Base-by-base conservation (phyloP, 108 stramenopile species). In the Cyclotella cryptica region DNA sequence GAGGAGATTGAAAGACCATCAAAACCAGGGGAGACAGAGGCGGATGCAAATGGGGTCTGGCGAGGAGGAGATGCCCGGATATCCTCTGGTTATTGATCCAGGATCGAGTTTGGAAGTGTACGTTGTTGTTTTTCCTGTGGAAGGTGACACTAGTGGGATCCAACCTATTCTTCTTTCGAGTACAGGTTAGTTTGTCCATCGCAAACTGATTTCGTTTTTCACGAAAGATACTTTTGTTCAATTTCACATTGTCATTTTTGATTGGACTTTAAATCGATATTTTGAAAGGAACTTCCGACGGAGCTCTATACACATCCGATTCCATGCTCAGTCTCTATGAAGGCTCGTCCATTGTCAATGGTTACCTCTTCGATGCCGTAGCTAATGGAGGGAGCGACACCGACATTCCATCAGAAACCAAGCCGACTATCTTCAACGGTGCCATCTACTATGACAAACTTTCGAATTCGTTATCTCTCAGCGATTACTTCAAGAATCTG, bases 371-470 rank as follows among this genome's bases (percentile, higher is more conserved):
- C 40, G 58, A 69, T 77, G 51, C 35, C 10, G 49, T 44, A 21
- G 62, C 44, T n/a, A 66, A 43, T 55, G 64, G 54, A 46, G 64
- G 49, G 40, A 41, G 35, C 22, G 74, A 54, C 15, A 14, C 21
- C 28, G 53, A 74, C 28, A 43, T 42, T 22, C 64, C 69, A 29
- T n/a, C 26, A 21, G 69, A 70, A 19, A 46, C n/a, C 0, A 46
- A 60, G 19, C 69, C 63, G 19, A 66, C 77, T 22, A 42, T 78
- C 1, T 78, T 78, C 63, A 78, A 71, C 43, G 77, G 77, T 17
- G 69, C 69, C 43, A 14, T 78, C 28, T 78, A 78, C 42, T 78
- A 78, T 54, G 77, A 78, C 54, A 64, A 30, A 14, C 41, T 78
- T 35, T n/a, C 17, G 46, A 54, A 19, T 19, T 63, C 26, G 30